Evolutionary conservation across 345 rosid species (phyloP).

Genomic region (Salix caprea): DNA sequence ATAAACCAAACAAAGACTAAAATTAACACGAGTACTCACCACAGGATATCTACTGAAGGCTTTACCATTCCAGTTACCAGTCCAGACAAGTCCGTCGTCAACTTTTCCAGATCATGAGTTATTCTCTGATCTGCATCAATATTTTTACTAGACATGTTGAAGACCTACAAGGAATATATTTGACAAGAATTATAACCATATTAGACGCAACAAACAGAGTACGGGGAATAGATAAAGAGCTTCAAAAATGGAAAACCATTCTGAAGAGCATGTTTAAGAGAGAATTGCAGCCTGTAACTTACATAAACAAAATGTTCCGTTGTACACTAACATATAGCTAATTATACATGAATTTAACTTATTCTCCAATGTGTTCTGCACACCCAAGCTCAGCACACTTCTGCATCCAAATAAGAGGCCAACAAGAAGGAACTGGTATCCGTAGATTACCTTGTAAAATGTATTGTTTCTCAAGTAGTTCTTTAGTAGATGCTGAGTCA

Average conservation of each 20-base stretch:
- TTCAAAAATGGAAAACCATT: not conserved
- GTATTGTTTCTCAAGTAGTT: constrained; percentile 88
- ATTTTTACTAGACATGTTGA: constrained; percentile 76
- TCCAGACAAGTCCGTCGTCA: constrained; percentile 79
- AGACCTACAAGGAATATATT: constrained; percentile 45
- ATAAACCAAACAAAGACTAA: not conserved
- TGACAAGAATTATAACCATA: not conserved
- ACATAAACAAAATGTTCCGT: not conserved
- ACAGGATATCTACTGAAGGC: constrained; percentile 91
- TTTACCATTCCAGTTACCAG: constrained; percentile 97
- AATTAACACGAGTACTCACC: constrained; percentile 48
- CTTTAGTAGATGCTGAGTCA: constrained; percentile 84
- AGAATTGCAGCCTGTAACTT: not conserved
- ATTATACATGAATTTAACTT: not conserved
- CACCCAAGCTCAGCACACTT: constrained; percentile 11
- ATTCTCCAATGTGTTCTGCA: constrained; percentile 1
- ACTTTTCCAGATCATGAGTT: constrained; percentile 87
- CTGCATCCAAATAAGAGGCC: constrained; percentile 1
- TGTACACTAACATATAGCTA: not conserved
- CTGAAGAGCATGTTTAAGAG: not conserved
- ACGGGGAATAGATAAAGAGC: not conserved
- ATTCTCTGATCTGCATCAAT: constrained; percentile 97
- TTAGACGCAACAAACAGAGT: not conserved
- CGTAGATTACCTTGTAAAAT: constrained; percentile 73
- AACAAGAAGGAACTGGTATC: not conserved